Conservation (phyloP, 208 protist species). For the Kentomonas sorsogonicus region DNA sequence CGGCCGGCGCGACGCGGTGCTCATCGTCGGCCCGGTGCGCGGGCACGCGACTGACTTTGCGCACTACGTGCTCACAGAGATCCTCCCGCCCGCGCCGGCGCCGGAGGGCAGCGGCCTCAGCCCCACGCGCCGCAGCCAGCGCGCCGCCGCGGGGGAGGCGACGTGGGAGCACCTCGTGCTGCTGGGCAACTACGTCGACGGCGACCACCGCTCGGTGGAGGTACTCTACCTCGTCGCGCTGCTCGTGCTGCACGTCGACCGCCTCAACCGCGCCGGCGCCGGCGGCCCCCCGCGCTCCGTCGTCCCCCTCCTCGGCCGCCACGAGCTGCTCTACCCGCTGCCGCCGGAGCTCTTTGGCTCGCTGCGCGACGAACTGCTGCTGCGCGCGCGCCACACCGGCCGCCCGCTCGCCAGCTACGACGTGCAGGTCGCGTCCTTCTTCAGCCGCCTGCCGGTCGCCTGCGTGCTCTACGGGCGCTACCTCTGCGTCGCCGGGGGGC, state of each 20-base stretch:
- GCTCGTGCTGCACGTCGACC: slow-evolving; percentile 39
- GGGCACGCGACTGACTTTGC: slow-evolving; percentile 73
- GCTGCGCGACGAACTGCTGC: slow-evolving; percentile 51
- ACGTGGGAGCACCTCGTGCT: slow-evolving; percentile 45
- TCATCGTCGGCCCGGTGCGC: slow-evolving; percentile 64
- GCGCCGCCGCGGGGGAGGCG: slow-evolving; percentile 14
- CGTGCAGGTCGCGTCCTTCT: slow-evolving; percentile 44
- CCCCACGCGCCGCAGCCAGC: no score
- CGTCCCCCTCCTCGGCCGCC: slow-evolving; percentile 56
- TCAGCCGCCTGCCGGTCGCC: slow-evolving; percentile 45
- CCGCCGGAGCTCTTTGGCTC: slow-evolving; percentile 67
- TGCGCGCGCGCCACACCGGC: slow-evolving; percentile 28
- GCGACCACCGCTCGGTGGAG: slow-evolving; percentile 64
- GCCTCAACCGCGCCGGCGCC: slow-evolving; percentile 42
- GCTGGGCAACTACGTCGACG: slow-evolving; percentile 84
- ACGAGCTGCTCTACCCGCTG: slow-evolving; percentile 77
- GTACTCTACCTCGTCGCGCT: slow-evolving; percentile 63
- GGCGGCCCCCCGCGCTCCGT: slow-evolving; percentile 60
- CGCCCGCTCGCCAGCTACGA: slow-evolving; percentile 38
- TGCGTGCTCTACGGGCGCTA: slow-evolving; percentile 62
- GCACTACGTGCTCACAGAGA: slow-evolving; percentile 42
- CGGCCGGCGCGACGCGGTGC: slow-evolving; percentile 33
- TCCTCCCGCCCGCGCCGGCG: no score
- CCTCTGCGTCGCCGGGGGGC: slow-evolving; percentile 68
- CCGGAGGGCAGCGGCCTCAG: no score